phyloP scores from a whole-genome alignment of 177 flowering plant species.

The Vitis hybrid region DNA sequence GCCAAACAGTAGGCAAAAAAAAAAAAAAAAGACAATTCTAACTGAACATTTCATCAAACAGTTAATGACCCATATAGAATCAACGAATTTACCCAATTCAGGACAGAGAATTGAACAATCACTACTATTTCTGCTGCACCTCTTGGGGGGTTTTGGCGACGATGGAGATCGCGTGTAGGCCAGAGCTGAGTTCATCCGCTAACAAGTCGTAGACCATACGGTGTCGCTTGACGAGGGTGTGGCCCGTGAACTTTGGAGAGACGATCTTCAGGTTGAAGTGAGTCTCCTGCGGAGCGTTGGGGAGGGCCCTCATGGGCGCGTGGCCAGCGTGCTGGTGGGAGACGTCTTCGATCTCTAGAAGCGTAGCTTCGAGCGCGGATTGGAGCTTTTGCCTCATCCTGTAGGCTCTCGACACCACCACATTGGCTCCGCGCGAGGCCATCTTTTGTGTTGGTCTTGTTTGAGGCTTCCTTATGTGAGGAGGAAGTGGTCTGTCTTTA shows the following conservation, averaged over 20 bases:
- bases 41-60: too few species aligned
- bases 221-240: slow-evolving; percentile 73
- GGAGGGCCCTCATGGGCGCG: slow-evolving; percentile 51
- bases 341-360: slow-evolving; percentile 68
- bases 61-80: too few species aligned
- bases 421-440: slow-evolving; percentile 40
- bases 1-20: too few species aligned
- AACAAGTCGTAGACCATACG: slow-evolving; percentile 73
- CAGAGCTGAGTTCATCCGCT: slow-evolving; percentile 69
- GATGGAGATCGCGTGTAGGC: slow-evolving; percentile 83
- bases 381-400: slow-evolving; percentile 61
- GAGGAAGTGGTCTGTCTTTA: neutral
- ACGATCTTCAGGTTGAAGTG: slow-evolving; percentile 80
- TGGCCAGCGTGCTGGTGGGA: slow-evolving; percentile 86
- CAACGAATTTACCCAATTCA: too few species aligned
- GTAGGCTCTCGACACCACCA: slow-evolving; percentile 45
- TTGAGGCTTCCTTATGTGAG: too few species aligned
- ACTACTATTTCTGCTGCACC: neutral
- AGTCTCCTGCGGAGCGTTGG: slow-evolving; percentile 44
- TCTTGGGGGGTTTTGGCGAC: slow-evolving; percentile 81
- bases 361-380: slow-evolving; percentile 46
- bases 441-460: slow-evolving; percentile 15
- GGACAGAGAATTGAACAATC: too few species aligned
- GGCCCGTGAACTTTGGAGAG: slow-evolving; percentile 68
- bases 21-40: too few species aligned